phyloP scores from a whole-genome alignment of 75 land plant genomes.

The Cryptomeria japonica region DNA sequence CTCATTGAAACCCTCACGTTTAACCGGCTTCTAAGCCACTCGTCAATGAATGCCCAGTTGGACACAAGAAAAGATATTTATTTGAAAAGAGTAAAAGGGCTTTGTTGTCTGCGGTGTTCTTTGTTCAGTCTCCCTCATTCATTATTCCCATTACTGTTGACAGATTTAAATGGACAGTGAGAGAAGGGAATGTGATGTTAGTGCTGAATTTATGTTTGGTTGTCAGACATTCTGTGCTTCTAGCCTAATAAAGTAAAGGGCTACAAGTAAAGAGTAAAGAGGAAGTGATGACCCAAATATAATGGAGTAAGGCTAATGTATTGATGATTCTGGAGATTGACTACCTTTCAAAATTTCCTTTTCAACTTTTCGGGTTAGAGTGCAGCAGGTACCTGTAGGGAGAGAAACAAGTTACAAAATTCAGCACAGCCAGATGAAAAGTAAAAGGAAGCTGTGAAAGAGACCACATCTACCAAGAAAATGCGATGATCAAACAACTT shows the following conservation, averaged over 20 bases:
- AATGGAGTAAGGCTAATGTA: neutral
- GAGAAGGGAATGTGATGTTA: neutral
- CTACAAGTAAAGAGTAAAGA: neutral
- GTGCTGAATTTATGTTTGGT: neutral
- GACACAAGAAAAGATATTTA: neutral
- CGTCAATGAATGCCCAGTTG: neutral
- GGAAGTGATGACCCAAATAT: neutral
- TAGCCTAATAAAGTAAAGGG: slow-evolving; percentile 5
- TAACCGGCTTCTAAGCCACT: neutral
- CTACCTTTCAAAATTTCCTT: neutral
- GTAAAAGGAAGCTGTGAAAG: neutral
- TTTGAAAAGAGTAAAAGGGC: neutral
- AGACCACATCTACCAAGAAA: neutral
- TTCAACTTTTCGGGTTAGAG: slow-evolving; percentile 5
- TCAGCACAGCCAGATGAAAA: neutral
- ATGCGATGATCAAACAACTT: no score
- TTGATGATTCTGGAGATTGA: neutral
- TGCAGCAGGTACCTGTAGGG: neutral
- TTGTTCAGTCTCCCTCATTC: neutral
- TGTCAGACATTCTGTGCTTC: neutral
- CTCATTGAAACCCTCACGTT: neutral
- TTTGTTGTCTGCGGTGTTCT: neutral
- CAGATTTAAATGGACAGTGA: neutral
- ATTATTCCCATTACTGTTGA: neutral
- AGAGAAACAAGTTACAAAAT: neutral